These are phyloP conservation scores for Dactylonectria macrodidyma DNA, from an alignment of 2,329 filamentous ascomycete genomes.

Conservation along the genomic window DNA sequence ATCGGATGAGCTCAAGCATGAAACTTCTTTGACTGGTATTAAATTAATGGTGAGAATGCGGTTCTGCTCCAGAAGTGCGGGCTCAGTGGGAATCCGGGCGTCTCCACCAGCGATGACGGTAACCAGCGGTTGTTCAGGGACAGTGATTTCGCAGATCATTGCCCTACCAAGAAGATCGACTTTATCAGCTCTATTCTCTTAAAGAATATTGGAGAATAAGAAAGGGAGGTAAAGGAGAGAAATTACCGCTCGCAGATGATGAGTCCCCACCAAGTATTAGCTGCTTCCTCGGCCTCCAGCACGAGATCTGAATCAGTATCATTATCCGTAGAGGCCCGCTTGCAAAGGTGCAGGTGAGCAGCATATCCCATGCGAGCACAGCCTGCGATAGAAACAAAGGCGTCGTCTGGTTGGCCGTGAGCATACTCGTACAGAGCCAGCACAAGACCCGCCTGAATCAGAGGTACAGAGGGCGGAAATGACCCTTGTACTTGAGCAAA, in stretches of 20 bases:
- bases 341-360: background rate
- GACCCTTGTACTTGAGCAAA: conserved; percentile 11
- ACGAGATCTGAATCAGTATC: background rate
- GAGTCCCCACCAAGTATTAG: conserved; percentile 23
- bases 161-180: background rate
- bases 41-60: background rate
- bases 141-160: conserved; percentile 1
- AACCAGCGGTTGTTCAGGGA: conserved; percentile 5
- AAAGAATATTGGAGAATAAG: background rate
- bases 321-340: background rate
- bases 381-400: background rate
- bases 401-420: conserved; percentile 10
- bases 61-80: background rate
- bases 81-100: conserved; percentile 8
- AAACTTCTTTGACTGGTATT: background rate
- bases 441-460: conserved; percentile 16
- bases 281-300: conserved; percentile 10
- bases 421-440: conserved; percentile 16
- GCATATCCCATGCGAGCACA: conserved; percentile 3
- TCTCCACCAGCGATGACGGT: background rate
- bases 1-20: background rate
- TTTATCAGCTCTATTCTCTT: background rate
- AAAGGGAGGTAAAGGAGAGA: background rate
- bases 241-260: conserved; percentile 19
- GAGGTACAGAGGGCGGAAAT: background rate